Base-by-base conservation (phyloP, 768 basidiomycete genomes). In the Naganishia onofrii region DNA sequence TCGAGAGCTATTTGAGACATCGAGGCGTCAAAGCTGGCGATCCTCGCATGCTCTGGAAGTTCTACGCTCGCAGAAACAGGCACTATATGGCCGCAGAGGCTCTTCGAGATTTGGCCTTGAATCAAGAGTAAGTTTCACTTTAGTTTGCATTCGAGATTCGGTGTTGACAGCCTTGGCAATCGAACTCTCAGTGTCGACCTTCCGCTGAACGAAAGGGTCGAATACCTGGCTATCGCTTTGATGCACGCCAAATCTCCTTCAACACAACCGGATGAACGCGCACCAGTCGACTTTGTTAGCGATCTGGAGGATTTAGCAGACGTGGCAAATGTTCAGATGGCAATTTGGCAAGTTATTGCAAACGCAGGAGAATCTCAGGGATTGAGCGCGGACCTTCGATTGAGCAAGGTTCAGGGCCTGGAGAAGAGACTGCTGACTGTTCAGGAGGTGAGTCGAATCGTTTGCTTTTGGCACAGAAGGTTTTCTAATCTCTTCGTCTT, bases 221-320 rank as follows among this genome's bases (percentile, higher is more conserved):
- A 98, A 78, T 96, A 91, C 81, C 85, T 98, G 53, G 94, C 93
- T 0, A 87, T 96, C 58, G 93, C 96, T 0, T 90, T 97, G 52
- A 90, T 91, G 66, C 96, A 97, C 76, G 95, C 93, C 63, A 97
- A 97, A 81, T 95, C 95, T 19, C 92, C 94, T 78, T 90, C 91
- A 0, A 86, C 91, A 21, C 85, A 87, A 34, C 89, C 90, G 12
- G 84, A 87, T 69, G 90, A 93, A 74, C 91, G 93, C 78, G 89
- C 89, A 34, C 91, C 92, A n/a, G 92, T 97, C 60, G 89, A 91
- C 60, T 96, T 98, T 84, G 85, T 95, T n/a, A 92, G 90, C 0
- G 90, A 91, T 74, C 84, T 96, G 23, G 94, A 97, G 83, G 96
- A 99, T 81, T 93, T 93, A 78, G 86, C 97, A 15, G 96, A 99